A percentile compares a stretch with the other conserved stretches of the same genome.
Conservation (phyloP, 345 rosid genomes). For the Mercurialis annua region DNA sequence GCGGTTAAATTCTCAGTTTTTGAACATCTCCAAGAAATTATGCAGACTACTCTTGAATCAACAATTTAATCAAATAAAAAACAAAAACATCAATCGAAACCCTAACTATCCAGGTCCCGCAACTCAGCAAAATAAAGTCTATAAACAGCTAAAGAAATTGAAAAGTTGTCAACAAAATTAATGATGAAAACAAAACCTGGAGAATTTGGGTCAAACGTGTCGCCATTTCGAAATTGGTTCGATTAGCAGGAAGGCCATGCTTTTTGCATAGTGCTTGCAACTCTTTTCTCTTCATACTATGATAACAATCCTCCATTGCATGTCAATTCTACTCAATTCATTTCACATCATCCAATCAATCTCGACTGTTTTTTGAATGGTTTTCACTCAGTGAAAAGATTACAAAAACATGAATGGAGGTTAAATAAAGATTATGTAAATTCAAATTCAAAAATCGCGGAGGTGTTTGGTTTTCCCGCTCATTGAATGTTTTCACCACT, state of each 20-base stretch:
- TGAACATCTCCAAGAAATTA: neutral
- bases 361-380: neutral
- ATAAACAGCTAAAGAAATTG: neutral
- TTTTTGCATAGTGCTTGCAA: constrained; percentile 60
- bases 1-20: neutral
- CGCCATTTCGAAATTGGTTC: constrained; percentile 55
- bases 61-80: neutral
- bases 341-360: constrained; percentile 1
- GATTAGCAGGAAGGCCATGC: constrained; percentile 56
- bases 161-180: neutral
- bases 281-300: constrained; percentile 47
- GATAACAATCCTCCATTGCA: too few relatives aligned
- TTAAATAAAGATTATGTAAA: neutral
- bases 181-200: constrained; percentile 32
- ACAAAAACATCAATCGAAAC: neutral
- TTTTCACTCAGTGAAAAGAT: too few relatives aligned
- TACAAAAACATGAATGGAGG: too few relatives aligned
- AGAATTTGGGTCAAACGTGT: constrained; percentile 29
- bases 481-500: neutral
- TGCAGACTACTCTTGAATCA: neutral
- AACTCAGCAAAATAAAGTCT: neutral
- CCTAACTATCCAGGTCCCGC: neutral
- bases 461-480: constrained; percentile 5
- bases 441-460: constrained; percentile 1
- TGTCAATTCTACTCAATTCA: too few relatives aligned